Evolutionary conservation across 2,329 filamentous ascomycete genomes (phyloP), one percentile per base, ranked within the genome.

Genomic region (Calonectria pauciramosa): DNA sequence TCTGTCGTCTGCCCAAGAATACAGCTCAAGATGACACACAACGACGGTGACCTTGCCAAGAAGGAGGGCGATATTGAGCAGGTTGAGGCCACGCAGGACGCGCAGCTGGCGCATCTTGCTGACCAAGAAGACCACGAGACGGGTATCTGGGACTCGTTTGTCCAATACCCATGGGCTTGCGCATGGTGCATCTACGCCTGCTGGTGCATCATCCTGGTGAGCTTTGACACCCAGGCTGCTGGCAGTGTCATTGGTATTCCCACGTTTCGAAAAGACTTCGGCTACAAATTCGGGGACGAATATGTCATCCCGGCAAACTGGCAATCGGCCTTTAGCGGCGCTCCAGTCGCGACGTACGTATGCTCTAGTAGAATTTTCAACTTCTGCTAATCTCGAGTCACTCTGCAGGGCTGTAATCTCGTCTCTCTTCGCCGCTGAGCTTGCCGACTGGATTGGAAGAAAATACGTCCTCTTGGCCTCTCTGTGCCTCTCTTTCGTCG

Each of bases 91-190:
- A 56, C 70, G 13, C 59, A 59, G 6, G 73, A 75, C 13, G 70
- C 59, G 0, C 74, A 73, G n/a, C 47, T 73, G 1, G 72, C 68
- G 6, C 71, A 76, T 54, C 67, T 71, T 11, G 28, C 74, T 23
- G 71, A 76, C 49, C 71, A 76, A 20, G 74, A 76, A n/a, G 72
- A 76, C 41, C 71, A 74, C 18, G 74, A 76, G 18, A 72, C 68
- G 6, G 72, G 74, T 20, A 74, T 74, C n/a, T 71, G 56, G 63
- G 38, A 56, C 10, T 71, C 74, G 2, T 52, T 76, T 36, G 44
- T 71, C 41, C 47, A 71, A 4, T 72, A 74, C 26, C 69, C 64
- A 1, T 68, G 70, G 63, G 70, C 70, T 16, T 64, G 54, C 28
- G 47, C 56, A 23, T 72, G 65, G 65, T 72, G 70, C 59, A 41